Conservation (phyloP, 768 basidiomycete genomes). For the Bullera alba region DNA sequence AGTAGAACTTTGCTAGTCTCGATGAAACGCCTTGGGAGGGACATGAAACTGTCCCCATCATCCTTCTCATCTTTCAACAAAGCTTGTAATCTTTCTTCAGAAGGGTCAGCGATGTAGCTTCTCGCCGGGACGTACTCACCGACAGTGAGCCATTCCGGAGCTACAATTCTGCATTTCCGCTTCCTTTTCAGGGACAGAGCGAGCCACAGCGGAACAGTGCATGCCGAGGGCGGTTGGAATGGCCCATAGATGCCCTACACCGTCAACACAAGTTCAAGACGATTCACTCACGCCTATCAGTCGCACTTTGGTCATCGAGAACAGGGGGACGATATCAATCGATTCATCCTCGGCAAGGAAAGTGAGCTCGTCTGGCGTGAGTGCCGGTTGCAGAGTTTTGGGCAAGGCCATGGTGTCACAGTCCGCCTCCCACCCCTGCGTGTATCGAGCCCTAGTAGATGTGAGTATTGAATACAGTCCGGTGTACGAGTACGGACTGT, state of each 20-base stretch:
- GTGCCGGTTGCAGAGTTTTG: slow-evolving; percentile 58
- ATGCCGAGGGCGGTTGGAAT: slow-evolving; percentile 75
- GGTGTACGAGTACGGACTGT: too few species aligned
- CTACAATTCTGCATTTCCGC: slow-evolving; percentile 85
- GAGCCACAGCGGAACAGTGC: slow-evolving; percentile 90
- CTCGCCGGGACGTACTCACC: slow-evolving; percentile 55
- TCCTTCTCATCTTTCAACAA: slow-evolving; percentile 67
- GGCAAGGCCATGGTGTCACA: slow-evolving; percentile 65
- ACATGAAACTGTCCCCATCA: slow-evolving; percentile 60
- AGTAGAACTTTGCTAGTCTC: slow-evolving; percentile 86
- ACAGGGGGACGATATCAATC: slow-evolving; percentile 78
- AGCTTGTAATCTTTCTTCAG: slow-evolving; percentile 70
- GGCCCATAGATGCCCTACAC: slow-evolving; percentile 94
- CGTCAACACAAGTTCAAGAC: too few species aligned
- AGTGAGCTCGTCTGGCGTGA: slow-evolving; percentile 79
- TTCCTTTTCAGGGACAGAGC: slow-evolving; percentile 88
- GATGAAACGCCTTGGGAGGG: slow-evolving; percentile 76
- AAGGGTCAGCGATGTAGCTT: not conserved
- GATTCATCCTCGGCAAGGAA: slow-evolving; percentile 77
- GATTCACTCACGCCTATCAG: slow-evolving; percentile 71
- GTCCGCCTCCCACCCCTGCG: too few species aligned
- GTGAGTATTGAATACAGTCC: too few species aligned
- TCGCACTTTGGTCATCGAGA: slow-evolving; percentile 82
- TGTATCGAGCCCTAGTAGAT: too few species aligned
- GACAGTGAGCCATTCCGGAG: slow-evolving; percentile 80